Evolutionary conservation across 1,284 basidiomycete genomes (phyloP), one percentile per base, ranked within the genome.

Genomic region (Mycena citricolor): DNA sequence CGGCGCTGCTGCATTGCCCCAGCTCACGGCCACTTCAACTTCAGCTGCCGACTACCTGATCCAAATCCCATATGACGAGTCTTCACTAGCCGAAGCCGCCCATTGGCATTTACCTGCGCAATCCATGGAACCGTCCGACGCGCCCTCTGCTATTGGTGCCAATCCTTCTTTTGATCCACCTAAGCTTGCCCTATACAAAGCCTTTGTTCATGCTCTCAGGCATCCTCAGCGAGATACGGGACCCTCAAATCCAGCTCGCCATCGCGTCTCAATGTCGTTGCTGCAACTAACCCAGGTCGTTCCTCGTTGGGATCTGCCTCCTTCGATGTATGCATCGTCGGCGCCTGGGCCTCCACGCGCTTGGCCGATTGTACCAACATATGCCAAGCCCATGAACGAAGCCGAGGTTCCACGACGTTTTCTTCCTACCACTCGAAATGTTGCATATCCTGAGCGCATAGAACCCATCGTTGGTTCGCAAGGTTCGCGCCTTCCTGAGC

Each of bases 141-240:
- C 20, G 52, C 38, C 44, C 61, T 44, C 30, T 47, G 46, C 10
- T 58, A 47, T 48, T 42, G 51, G n/a, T n/a, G n/a, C n/a, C n/a
- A n/a, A n/a, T n/a, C n/a, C n/a, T n/a, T n/a, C n/a, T n/a, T n/a
- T n/a, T n/a, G n/a, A n/a, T n/a, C 78, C 76, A 73, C 74, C 8
- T 81, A n/a, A 84, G 55, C 80, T 72, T 1, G 68, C 82, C 0
- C 70, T 87, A n/a, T 59, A 83, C 30, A 66, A 69, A 5, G 85
- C 84, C 3, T 86, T 85, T 56, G 85, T 86, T 51, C 79, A 88
- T 53, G 78, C 86, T 47, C 73, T 86, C 41, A 83, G 79, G 0
- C 77, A 86, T 52, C 82, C 69, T 19, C 75, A 71, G 2, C 51
- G 51, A 21, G 36, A 31, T 16, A 32, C 46, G 19, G 29, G 35